Conservation (phyloP, 441 rosid species). For the Pelargonium citronellum region DNA sequence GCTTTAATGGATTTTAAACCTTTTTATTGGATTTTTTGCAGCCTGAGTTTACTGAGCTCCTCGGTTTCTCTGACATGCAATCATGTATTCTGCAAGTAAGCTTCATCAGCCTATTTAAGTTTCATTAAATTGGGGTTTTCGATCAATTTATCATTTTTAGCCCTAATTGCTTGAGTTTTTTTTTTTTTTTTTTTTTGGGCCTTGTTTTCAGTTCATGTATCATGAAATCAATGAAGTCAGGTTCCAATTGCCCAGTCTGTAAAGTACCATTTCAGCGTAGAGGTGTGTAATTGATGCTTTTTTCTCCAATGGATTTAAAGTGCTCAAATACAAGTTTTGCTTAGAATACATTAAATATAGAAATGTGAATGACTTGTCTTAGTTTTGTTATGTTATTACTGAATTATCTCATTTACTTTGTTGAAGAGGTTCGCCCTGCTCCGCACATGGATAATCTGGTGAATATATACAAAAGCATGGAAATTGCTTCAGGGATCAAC, state of each 20-base stretch:
- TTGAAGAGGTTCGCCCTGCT: slow-evolving; percentile 70
- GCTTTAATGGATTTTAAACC: neutral
- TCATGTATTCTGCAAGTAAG: slow-evolving; percentile 92
- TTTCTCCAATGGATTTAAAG: neutral
- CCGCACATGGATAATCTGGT: slow-evolving; percentile 94
- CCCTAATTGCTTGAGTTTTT: neutral
- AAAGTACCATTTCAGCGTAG: slow-evolving; percentile 66
- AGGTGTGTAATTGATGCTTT: slow-evolving; percentile 41
- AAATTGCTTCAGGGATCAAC: slow-evolving; percentile 66
- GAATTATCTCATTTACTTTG: slow-evolving; percentile 9
- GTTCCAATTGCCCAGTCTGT: slow-evolving; percentile 72
- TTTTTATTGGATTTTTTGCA: slow-evolving; percentile 24
- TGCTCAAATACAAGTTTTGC: too few relatives aligned
- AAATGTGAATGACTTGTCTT: neutral
- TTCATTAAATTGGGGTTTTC: neutral
- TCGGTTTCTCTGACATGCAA: slow-evolving; percentile 75
- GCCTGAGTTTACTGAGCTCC: slow-evolving; percentile 63
- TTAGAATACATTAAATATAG: neutral
- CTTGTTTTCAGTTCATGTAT: slow-evolving; percentile 54
- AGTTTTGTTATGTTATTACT: neutral
- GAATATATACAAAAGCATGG: slow-evolving; percentile 77
- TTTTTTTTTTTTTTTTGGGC: slow-evolving; percentile 1
- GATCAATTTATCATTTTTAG: neutral
- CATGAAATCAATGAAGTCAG: slow-evolving; percentile 64
- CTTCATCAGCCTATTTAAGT: neutral